Evolutionary conservation across 2,329 filamentous ascomycete genomes (phyloP), one percentile per base, ranked within the genome.

Genomic region (Xylaria multiplex): DNA sequence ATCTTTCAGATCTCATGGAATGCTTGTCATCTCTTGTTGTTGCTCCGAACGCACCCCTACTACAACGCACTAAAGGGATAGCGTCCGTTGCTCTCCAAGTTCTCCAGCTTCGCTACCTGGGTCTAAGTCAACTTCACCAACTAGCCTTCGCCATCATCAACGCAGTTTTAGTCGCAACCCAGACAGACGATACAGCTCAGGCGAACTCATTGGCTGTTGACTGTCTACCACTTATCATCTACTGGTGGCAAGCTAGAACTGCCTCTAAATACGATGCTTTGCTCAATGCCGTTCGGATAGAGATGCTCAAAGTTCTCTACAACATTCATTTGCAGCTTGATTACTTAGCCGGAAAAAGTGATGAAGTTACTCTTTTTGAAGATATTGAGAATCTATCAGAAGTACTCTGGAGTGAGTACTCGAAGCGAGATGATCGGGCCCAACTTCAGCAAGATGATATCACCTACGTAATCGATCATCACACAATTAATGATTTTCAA

Each of bases 371-470:
- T 61, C 77, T 83, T 62, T 76, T 78, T 32, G 81, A 74, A 50
- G 77, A 84, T 70, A 61, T 97, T 6, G 87, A 90, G 69, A 85
- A 86, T n/a, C 78, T 97, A 1, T 76, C 89, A 40, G 90, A 93
- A 50, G 83, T 85, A 3, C 79, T 99, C n/a, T 91, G 90, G 81
- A 81, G 81, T 8, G 95, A 97, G 73, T 98, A 98, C 77, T 84
- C 87, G 3, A 89, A 84, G 69, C 86, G 93, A 66, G 83, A 88
- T 42, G 88, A 91, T 54, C 88, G 88, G 65, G 89, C 92, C 54
- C 87, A 90, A 43, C 83, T 98, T 11, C 91, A 93, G 69, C 80
- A 96, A n/a, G 88, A 92, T 66, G 92, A 97, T 72, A 76, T 97
- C 30, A 81, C 84, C 0, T 91, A 92, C 69, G 74, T 84, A 52